Conservation (phyloP, 768 basidiomycete genomes). For the Suillus subaureus region DNA sequence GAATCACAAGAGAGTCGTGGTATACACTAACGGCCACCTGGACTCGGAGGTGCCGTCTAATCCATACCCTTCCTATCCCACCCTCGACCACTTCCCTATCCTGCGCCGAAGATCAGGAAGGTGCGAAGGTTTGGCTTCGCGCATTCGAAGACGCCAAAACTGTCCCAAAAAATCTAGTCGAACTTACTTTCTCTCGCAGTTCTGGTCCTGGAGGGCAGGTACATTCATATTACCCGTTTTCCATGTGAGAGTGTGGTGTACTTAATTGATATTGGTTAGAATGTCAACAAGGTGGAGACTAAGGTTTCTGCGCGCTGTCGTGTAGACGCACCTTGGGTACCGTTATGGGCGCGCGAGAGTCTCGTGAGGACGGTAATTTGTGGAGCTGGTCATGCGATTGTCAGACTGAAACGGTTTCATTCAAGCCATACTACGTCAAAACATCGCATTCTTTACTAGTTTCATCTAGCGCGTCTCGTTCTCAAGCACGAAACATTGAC, state of each 20-base stretch:
- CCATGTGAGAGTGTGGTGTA: background rate
- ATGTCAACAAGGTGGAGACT: slow-evolving; percentile 90
- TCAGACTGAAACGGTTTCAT: background rate
- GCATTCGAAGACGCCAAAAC: slow-evolving; percentile 42
- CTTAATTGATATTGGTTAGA: slow-evolving; percentile 26
- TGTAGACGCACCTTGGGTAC: slow-evolving; percentile 66
- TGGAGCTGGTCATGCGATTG: background rate
- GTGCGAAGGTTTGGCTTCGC: slow-evolving; percentile 58
- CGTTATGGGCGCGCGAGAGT: slow-evolving; percentile 57
- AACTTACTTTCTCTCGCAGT: slow-evolving; percentile 72
- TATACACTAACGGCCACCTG: background rate
- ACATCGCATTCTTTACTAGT: slow-evolving; percentile 70
- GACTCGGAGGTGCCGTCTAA: slow-evolving; percentile 9
- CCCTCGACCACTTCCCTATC: slow-evolving; percentile 41
- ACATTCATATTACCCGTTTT: slow-evolving; percentile 14
- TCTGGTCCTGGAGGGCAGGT: slow-evolving; percentile 89
- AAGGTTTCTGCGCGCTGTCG: slow-evolving; percentile 70
- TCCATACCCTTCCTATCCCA: slow-evolving; percentile 41
- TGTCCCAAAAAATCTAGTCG: slow-evolving; percentile 56
- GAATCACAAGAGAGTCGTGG: background rate
- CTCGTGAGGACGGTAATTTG: slow-evolving; percentile 49
- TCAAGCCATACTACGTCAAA: slow-evolving; percentile 64
- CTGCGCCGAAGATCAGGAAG: slow-evolving; percentile 42
- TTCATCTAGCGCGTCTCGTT: slow-evolving; percentile 71
- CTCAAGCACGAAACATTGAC: slow-evolving; percentile 74